These are phyloP conservation scores for Crithidia brevicula DNA, from an alignment of 208 protist genomes.

Conservation along the genomic window DNA sequence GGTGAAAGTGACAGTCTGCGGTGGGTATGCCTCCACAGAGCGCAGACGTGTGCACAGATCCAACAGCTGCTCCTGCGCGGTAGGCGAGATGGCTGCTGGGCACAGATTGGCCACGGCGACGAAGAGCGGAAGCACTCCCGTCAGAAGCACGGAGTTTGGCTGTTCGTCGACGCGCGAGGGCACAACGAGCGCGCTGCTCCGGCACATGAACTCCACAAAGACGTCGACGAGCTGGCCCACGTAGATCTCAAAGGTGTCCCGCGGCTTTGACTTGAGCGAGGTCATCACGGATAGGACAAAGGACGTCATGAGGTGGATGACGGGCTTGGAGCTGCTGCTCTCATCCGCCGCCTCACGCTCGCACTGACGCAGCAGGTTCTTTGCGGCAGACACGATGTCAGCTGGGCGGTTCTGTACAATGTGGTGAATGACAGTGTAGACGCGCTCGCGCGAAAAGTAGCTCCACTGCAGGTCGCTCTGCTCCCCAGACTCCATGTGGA, in stretches of 20 bases:
- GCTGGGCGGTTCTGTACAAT: conserved; percentile 37
- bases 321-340: conserved; percentile 24
- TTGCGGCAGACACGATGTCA: conserved; percentile 29
- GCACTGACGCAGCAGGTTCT: conserved; percentile 36
- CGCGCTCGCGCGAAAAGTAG: conserved; percentile 51
- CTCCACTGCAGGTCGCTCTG: conserved; percentile 44
- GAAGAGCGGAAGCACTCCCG: conserved; percentile 75
- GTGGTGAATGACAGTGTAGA: conserved; percentile 50
- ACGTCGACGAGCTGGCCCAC: conserved; percentile 55
- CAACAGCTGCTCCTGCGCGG: conserved; percentile 40
- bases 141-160: conserved; percentile 64
- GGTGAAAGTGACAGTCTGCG: conserved; percentile 55
- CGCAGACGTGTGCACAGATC: conserved; percentile 31
- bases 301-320: conserved; percentile 68
- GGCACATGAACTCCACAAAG: conserved; percentile 41
- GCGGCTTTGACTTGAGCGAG: conserved; percentile 22
- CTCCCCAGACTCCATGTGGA: conserved; percentile 40
- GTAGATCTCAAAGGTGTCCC: conserved; percentile 14
- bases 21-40: conserved; percentile 7
- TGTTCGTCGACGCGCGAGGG: conserved; percentile 22
- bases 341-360: conserved; percentile 32
- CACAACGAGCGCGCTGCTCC: conserved; percentile 21
- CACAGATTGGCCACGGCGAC: conserved; percentile 64
- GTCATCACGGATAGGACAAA: conserved; percentile 69
- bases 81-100: conserved; percentile 45